Conservation (phyloP, 805 yeast species). For the Candida succiphila region DNA sequence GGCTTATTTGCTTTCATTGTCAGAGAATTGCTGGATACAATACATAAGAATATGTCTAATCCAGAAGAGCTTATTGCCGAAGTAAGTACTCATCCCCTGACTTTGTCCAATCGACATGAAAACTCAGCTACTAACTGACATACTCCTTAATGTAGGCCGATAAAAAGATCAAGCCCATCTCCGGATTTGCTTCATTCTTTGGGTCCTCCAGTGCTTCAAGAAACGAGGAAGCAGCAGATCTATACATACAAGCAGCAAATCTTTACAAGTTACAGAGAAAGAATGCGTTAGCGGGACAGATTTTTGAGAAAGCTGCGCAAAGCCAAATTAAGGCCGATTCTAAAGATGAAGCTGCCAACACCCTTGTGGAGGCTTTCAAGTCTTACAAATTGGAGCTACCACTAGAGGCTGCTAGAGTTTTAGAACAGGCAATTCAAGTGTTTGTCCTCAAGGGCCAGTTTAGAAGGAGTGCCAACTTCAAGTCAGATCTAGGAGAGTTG, state of each 20-base stretch:
- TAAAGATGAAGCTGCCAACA: constrained; percentile 86
- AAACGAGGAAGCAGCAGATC: constrained; percentile 87
- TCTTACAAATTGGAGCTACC: constrained; percentile 70
- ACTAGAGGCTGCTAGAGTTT: constrained; percentile 63
- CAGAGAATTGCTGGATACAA: no score
- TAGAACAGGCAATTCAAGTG: constrained; percentile 68
- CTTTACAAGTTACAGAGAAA: constrained; percentile 70
- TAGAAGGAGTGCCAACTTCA: constrained; percentile 91
- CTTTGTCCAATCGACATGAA: no score
- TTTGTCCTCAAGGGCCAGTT: constrained; percentile 90
- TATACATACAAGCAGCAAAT: constrained; percentile 91
- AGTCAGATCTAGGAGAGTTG: constrained; percentile 80
- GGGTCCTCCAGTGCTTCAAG: constrained; percentile 55
- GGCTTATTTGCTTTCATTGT: no score
- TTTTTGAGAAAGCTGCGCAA: constrained; percentile 79
- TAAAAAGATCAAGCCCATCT: constrained; percentile 56
- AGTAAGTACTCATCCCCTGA: constrained; percentile 13
- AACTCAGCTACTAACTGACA: no score
- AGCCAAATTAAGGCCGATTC: constrained; percentile 65
- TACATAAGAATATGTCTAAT: constrained; percentile 21
- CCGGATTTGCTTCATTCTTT: constrained; percentile 62
- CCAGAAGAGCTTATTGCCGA: constrained; percentile 23
- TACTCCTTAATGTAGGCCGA: constrained; percentile 45
- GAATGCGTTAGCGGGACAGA: constrained; percentile 64
- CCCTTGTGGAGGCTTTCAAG: constrained; percentile 84